A percentile compares a stretch with the other conserved stretches of the same genome.
Conservation (phyloP, 1,139 yeast genomes). For the Pichia sp. region DNA sequence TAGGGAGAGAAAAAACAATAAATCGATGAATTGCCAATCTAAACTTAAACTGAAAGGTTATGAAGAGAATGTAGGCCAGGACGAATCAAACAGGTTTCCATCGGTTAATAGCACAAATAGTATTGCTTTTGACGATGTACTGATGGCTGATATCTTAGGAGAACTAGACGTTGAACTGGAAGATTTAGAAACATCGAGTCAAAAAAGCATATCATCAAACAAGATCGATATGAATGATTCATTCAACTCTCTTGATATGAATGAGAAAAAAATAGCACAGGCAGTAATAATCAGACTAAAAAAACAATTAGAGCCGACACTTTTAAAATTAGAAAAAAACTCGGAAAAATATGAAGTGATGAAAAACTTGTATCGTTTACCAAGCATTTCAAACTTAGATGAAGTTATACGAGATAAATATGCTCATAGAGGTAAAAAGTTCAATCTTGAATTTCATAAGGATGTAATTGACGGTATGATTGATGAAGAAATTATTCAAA, state of each 20-base stretch:
- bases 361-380: constrained; percentile 23
- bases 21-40: neutral
- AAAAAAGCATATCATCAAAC: neutral
- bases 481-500: constrained; percentile 5
- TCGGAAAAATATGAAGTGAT: constrained; percentile 23
- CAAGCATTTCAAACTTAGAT: constrained; percentile 23
- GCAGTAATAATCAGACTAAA: constrained; percentile 21
- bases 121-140: constrained; percentile 14
- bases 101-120: constrained; percentile 6
- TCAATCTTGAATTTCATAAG: constrained; percentile 14
- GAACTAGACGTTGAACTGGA: neutral
- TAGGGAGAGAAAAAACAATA: neutral
- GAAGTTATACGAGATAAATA: constrained; percentile 7
- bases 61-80: neutral
- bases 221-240: neutral
- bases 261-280: constrained; percentile 15
- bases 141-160: constrained; percentile 9
- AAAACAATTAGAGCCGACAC: constrained; percentile 20
- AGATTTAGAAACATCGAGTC: neutral
- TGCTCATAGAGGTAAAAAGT: constrained; percentile 5
- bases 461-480: constrained; percentile 9
- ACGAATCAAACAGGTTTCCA: neutral
- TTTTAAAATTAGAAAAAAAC: constrained; percentile 16
- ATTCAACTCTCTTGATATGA: neutral
- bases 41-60: neutral